phyloP scores from a whole-genome alignment of 352 stramenopile genomes.

The Globisporangium barbulae region DNA sequence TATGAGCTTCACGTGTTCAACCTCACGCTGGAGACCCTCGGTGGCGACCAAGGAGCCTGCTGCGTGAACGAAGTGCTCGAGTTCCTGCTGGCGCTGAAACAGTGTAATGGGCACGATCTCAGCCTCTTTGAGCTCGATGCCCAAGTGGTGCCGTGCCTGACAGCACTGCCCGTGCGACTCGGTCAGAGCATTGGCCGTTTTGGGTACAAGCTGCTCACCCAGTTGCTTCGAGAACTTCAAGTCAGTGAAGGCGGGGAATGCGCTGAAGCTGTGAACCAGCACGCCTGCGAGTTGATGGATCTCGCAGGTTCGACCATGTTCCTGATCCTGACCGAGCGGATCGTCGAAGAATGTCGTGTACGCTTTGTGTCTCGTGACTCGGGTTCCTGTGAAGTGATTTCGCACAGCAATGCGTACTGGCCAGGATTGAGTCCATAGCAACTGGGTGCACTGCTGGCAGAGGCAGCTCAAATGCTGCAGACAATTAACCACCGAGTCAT shows the following conservation, averaged over 20 bases:
- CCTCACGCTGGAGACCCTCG: constrained; percentile 2
- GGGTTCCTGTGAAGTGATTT: neutral
- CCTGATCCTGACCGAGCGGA: constrained; percentile 1
- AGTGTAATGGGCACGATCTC: neutral
- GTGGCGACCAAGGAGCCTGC: neutral
- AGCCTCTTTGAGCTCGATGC: neutral
- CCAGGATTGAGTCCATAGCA: neutral
- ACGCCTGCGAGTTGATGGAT: neutral
- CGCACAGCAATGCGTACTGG: neutral
- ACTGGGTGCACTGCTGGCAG: neutral
- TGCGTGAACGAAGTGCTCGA: constrained; percentile 6
- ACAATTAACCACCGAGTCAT: neutral
- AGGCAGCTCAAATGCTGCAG: neutral
- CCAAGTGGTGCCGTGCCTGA: neutral
- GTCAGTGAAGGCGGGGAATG: neutral
- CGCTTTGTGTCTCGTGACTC: neutral
- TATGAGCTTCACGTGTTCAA: neutral
- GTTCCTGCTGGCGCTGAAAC: constrained; percentile 3
- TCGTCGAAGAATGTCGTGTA: neutral
- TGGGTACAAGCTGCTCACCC: neutral
- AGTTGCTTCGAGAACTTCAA: constrained; percentile 3
- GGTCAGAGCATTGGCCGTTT: constrained; percentile 3
- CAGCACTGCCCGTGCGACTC: neutral
- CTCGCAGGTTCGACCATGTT: neutral
- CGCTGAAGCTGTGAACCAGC: neutral